Evolutionary conservation across 2,329 filamentous ascomycete species (phyloP), one percentile per base, ranked within the genome.

Genomic region (Keithomyces neogunnii): DNA sequence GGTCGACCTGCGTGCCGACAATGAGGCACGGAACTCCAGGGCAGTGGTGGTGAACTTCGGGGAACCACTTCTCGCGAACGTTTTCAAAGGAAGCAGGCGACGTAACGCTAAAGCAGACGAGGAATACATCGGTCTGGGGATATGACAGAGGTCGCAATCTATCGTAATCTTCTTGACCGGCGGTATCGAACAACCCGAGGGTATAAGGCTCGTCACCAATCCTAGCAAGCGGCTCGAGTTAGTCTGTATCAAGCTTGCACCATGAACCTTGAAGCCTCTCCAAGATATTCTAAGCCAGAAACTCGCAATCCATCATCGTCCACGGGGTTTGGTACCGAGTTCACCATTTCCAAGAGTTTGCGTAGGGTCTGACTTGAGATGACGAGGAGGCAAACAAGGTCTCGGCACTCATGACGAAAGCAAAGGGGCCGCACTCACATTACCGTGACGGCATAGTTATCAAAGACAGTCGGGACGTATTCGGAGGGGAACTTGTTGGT

Each of bases 401-500:
- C 13, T 19, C 8, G 38, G n/a, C 38, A 19, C 31, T 32, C 31
- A 53, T 49, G 48, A 54, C 47, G 47, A 44, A 11, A 5, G 40
- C 51, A 47, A 45, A 52, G 39, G 44, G 3, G 35, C 45, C 62
- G 55, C 51, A 85, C 90, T 85, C 80, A 96, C 93, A 99, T 99
- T 61, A 99, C 93, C 60, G 93, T 99, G 69, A 99, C 93, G 53
- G 93, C 93, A 81, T 99, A 99, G 75, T 99, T 99, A 73, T 99
- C 93, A 72, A 99, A 99, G 58, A 99, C 93, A 32, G 93, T 99
- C 49, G 93, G 93, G 53, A 99, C 93, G 72, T 99, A 99, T 91
- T 99, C 93, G 64, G 91, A 96, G 36, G 93, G 93, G 72, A 99
- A 99, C 66, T 97, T 97, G 81, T 99, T 99, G 58, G 93, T 99